A percentile compares a stretch with the other conserved stretches of the same genome.
Conservation (phyloP, 306 rosid genomes). For the Glycine latifolia region DNA sequence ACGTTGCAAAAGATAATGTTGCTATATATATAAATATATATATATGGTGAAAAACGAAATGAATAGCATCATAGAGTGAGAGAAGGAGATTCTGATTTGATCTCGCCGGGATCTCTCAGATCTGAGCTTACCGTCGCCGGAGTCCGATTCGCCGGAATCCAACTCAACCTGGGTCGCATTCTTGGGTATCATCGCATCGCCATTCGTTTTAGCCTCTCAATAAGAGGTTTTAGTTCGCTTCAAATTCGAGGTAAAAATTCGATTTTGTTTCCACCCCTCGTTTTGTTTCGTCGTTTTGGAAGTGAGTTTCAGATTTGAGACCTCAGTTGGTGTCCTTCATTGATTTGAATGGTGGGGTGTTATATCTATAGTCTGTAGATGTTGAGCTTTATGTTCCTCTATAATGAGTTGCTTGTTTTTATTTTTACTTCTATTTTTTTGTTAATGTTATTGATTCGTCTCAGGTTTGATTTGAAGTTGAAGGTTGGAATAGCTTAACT, state of each 20-base stretch:
- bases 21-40: too few species aligned
- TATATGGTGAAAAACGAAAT: too few species aligned
- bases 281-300: constrained; percentile 19
- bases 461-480: constrained; percentile 39
- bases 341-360: not conserved
- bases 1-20: too few species aligned
- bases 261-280: constrained; percentile 1
- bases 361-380: too few species aligned
- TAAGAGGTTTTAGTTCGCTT: constrained; percentile 1
- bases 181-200: not conserved
- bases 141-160: not conserved
- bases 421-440: not conserved
- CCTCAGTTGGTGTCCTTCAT: not conserved
- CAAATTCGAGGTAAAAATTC: constrained; percentile 36
- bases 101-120: constrained; percentile 39
- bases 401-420: not conserved
- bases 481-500: not conserved
- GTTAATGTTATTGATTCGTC: constrained; percentile 10
- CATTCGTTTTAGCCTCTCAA: not conserved
- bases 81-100: constrained; percentile 18
- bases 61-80: too few species aligned
- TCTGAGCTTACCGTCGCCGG: constrained; percentile 16
- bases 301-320: constrained; percentile 32
- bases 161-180: constrained; percentile 35
- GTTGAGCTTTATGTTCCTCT: too few species aligned